These are phyloP conservation scores for Penicillium fimorum DNA, from an alignment of 495 filamentous ascomycete species.

Conservation along the genomic window DNA sequence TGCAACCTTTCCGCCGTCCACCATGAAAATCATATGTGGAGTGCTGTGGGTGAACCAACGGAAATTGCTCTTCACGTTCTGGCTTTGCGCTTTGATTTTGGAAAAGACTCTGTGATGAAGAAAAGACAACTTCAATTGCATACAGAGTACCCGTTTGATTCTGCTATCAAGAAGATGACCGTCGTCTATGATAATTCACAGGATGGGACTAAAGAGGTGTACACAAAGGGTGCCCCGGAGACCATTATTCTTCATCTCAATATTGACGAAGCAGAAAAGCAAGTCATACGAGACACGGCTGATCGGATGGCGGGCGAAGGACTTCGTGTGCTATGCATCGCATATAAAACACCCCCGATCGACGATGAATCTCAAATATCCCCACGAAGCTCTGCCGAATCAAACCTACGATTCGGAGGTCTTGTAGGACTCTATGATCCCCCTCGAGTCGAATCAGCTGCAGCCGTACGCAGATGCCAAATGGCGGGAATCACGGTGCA, in stretches of 20 bases:
- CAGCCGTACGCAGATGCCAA: slow-evolving; percentile 52
- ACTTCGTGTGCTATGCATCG: slow-evolving; percentile 78
- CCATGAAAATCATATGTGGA: slow-evolving; percentile 54
- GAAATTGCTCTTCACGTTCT: slow-evolving; percentile 84
- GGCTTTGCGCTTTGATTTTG: slow-evolving; percentile 64
- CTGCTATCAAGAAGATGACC: slow-evolving; percentile 79
- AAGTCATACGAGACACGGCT: slow-evolving; percentile 58
- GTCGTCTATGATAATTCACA: slow-evolving; percentile 57
- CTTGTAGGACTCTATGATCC: slow-evolving; percentile 68
- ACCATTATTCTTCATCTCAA: slow-evolving; percentile 57
- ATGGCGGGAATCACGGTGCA: slow-evolving; percentile 64
- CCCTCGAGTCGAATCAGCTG: slow-evolving; percentile 62
- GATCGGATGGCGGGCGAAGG: slow-evolving; percentile 68
- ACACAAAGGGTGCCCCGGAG: slow-evolving; percentile 68
- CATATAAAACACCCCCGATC: slow-evolving; percentile 45
- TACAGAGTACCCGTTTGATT: slow-evolving; percentile 80
- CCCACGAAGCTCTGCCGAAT: slow-evolving; percentile 48
- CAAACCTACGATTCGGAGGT: slow-evolving; percentile 54
- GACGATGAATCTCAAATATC: slow-evolving; percentile 25
- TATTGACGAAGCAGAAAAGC: slow-evolving; percentile 46
- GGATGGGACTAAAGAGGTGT: slow-evolving; percentile 50
- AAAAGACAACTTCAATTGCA: slow-evolving; percentile 60
- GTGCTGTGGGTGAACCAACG: slow-evolving; percentile 76
- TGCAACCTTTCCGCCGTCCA: slow-evolving; percentile 76
- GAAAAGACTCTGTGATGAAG: slow-evolving; percentile 54